Percentiles rank a stretch among this genome's conserved stretches.
phyloP scores from a whole-genome alignment of 2,329 filamentous ascomycete genomes.

The Raffaelea albimanens region DNA sequence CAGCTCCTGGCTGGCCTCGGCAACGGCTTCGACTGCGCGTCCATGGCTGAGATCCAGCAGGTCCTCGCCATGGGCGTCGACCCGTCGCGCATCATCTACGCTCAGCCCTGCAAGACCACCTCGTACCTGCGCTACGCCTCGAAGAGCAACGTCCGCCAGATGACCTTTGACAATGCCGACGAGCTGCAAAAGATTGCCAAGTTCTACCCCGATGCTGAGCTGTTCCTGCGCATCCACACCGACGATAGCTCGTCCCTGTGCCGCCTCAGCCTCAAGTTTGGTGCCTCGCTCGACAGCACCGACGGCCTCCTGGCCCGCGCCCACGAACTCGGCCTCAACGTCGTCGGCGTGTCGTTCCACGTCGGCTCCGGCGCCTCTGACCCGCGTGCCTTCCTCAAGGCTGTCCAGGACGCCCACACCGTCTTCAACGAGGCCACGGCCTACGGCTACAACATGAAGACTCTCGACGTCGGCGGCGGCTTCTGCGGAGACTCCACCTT shows the following conservation, averaged over 20 bases:
- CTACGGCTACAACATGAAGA: conserved; percentile 73
- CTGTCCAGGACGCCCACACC: conserved; percentile 75
- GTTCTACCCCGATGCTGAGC: conserved; percentile 78
- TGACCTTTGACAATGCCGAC: conserved; percentile 98
- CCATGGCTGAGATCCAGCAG: conserved; percentile 93
- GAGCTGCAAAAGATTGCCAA: conserved; percentile 97
- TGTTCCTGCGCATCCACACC: conserved; percentile 89
- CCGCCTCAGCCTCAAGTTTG: conserved; percentile 95
- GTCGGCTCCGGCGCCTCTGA: conserved; percentile 94
- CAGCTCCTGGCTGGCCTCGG: conserved; percentile 80
- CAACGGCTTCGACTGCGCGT: conserved; percentile 96
- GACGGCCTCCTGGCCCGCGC: conserved; percentile 70
- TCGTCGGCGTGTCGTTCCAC: conserved; percentile 95
- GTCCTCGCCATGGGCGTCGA: conserved; percentile 75
- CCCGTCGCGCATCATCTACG: conserved; percentile 92
- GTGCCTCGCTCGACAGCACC: conserved; percentile 77
- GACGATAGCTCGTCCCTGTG: conserved; percentile 93
- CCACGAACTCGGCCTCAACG: conserved; percentile 73
- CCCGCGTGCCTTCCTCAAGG: conserved; percentile 81
- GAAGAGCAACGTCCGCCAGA: conserved; percentile 79
- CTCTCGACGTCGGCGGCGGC: conserved; percentile 87
- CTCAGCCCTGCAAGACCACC: conserved; percentile 98
- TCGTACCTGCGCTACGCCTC: conserved; percentile 91
- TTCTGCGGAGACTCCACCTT: conserved; percentile 80
- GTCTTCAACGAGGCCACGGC: conserved; percentile 79